phyloP scores from a whole-genome alignment of 495 filamentous ascomycete genomes.

The Ramalina peruviana region DNA sequence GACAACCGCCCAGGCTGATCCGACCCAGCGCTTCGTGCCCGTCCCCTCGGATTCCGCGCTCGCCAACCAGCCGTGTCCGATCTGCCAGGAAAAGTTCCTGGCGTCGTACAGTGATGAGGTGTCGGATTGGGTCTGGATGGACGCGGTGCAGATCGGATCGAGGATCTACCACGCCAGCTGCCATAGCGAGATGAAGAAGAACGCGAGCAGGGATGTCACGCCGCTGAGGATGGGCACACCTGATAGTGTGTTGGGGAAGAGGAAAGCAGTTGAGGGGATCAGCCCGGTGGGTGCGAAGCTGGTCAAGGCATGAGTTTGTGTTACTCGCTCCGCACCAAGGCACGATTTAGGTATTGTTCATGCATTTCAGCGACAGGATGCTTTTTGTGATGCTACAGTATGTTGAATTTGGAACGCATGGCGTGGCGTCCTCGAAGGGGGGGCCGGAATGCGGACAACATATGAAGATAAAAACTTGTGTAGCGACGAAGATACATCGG shows the following conservation, averaged over 20 bases:
- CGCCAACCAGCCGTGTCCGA: conserved; percentile 64
- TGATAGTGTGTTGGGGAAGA: conserved; percentile 58
- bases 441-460: no score
- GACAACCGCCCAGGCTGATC: conserved; percentile 35
- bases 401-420: no score
- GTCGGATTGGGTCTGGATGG: conserved; percentile 95
- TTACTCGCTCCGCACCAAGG: no score
- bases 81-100: conserved; percentile 91
- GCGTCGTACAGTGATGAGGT: conserved; percentile 77
- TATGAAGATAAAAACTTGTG: no score
- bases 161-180: conserved; percentile 85
- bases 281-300: not conserved
- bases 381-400: no score
- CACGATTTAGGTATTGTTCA: no score
- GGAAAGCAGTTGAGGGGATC: conserved; percentile 38
- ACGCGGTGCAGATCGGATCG: conserved; percentile 63
- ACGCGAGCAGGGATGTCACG: conserved; percentile 24
- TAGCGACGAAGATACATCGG: no score
- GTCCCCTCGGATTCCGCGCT: conserved; percentile 65
- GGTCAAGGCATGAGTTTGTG: not conserved
- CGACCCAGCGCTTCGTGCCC: conserved; percentile 59
- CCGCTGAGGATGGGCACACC: conserved; percentile 37
- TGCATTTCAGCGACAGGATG: no score
- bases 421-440: no score
- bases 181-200: conserved; percentile 67